Conservation (phyloP, 2,329 filamentous ascomycete genomes). For the Paraconiothyrium sp. region DNA sequence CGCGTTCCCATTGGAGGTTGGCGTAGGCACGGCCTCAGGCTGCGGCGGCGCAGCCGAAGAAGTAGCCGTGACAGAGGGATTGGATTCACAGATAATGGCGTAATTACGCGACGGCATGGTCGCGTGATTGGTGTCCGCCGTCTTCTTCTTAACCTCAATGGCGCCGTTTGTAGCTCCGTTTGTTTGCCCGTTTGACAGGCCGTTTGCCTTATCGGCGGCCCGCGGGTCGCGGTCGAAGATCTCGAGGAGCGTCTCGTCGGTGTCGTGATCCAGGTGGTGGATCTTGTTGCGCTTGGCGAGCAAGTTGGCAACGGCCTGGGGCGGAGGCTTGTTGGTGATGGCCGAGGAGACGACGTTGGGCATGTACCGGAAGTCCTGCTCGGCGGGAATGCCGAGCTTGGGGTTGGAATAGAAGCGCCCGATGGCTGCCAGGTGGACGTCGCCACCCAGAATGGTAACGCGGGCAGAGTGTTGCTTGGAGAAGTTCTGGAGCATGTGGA, state of each 20-base stretch:
- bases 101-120: constrained; percentile 81
- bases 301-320: constrained; percentile 71
- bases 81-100: constrained; percentile 68
- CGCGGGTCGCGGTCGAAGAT: constrained; percentile 69
- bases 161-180: constrained; percentile 36
- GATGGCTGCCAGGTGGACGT: constrained; percentile 70
- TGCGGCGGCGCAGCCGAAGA: constrained; percentile 30
- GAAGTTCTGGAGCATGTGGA: constrained; percentile 71
- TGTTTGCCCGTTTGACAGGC: constrained; percentile 7
- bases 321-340: constrained; percentile 74
- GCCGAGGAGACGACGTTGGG: constrained; percentile 71
- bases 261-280: constrained; percentile 69
- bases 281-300: constrained; percentile 72
- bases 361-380: constrained; percentile 71
- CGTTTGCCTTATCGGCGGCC: constrained; percentile 24
- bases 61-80: constrained; percentile 33
- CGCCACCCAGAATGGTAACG: constrained; percentile 70
- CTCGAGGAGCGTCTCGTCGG: constrained; percentile 71
- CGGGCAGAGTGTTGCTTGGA: constrained; percentile 65
- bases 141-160: constrained; percentile 60
- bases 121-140: constrained; percentile 77
- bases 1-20: constrained; percentile 39
- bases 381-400: constrained; percentile 63
- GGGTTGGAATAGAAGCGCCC: constrained; percentile 72
- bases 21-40: constrained; percentile 33